phyloP scores from a whole-genome alignment of 2,329 filamentous ascomycete species.

The Emydomyces testavorans region DNA sequence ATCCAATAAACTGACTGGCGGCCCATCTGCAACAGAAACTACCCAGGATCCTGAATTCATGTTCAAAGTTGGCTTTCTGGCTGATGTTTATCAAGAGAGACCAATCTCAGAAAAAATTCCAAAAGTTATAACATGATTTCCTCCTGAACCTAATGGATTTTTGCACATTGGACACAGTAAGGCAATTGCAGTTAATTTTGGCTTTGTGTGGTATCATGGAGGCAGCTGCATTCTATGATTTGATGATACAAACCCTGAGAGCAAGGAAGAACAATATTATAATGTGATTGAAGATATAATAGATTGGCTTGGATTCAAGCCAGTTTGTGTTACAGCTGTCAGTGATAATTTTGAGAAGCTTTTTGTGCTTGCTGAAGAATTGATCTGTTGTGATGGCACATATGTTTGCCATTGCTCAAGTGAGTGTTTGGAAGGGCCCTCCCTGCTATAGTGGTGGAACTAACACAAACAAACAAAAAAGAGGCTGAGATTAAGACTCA shows the following conservation, averaged over 20 bases:
- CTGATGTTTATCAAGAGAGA: constrained; percentile 58
- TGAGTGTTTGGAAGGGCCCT: constrained; percentile 20
- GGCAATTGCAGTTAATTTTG: constrained; percentile 93
- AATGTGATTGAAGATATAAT: constrained; percentile 81
- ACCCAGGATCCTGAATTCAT: constrained; percentile 48
- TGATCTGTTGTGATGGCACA: constrained; percentile 58
- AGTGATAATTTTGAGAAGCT: constrained; percentile 82
- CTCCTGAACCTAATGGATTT: constrained; percentile 84
- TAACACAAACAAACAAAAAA: constrained; percentile 33
- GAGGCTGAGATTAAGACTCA: constrained; percentile 76
- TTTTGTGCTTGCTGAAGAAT: constrained; percentile 77
- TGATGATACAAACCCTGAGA: constrained; percentile 92
- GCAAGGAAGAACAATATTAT: constrained; percentile 84
- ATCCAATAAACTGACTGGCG: constrained; percentile 3
- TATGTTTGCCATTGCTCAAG: constrained; percentile 79
- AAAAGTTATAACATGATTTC: constrained; percentile 56
- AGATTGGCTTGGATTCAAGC: constrained; percentile 68
- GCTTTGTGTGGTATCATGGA: constrained; percentile 74
- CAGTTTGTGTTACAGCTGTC: constrained; percentile 68
- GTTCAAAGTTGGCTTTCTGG: constrained; percentile 69
- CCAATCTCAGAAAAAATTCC: constrained; percentile 31
- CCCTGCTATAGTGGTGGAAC: neutral
- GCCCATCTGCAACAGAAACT: constrained; percentile 5
- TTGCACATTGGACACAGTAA: constrained; percentile 91
- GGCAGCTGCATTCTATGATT: constrained; percentile 68